Evolutionary conservation across 2,329 filamentous ascomycete genomes (phyloP).

Genomic region (Rutstroemia sydowiana): DNA sequence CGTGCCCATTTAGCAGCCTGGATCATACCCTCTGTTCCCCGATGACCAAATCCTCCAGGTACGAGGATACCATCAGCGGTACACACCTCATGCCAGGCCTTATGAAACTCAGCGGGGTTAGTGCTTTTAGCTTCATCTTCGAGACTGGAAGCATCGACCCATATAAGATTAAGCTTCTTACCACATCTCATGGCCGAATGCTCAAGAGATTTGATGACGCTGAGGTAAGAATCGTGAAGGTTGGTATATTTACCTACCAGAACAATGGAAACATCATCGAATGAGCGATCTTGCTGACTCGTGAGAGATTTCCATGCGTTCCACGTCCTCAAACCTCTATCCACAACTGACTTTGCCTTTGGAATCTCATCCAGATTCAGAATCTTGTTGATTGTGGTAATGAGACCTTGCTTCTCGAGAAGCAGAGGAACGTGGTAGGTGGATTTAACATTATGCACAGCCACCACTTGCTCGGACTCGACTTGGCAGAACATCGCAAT

Average conservation of each 20-base stretch:
- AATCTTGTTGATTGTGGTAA: conserved; percentile 56
- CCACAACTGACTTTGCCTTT: conserved; percentile 45
- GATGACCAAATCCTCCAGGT: conserved; percentile 57
- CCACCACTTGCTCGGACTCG: conserved; percentile 75
- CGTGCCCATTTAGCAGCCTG: conserved; percentile 80
- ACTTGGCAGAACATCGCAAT: conserved; percentile 87
- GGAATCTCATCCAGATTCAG: conserved; percentile 55
- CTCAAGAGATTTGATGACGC: conserved; percentile 78
- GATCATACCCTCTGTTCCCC: conserved; percentile 89
- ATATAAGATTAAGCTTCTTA: conserved; percentile 71
- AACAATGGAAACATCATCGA: conserved; percentile 69
- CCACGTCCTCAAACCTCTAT: conserved; percentile 67
- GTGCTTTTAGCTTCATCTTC: conserved; percentile 56
- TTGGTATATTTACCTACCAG: conserved; percentile 89
- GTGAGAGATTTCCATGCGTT: conserved; percentile 62
- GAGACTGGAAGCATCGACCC: conserved; percentile 79
- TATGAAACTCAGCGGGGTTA: conserved; percentile 69
- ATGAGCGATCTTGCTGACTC: conserved; percentile 55
- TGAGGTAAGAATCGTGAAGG: conserved; percentile 79
- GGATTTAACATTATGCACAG: conserved; percentile 81
- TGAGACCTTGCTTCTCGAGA: conserved; percentile 71
- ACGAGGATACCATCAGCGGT: conserved; percentile 57
- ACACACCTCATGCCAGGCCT: conserved; percentile 75
- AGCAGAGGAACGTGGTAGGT: conserved; percentile 96
- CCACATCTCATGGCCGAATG: conserved; percentile 84